phyloP scores from a whole-genome alignment of 1,284 basidiomycete genomes.

The Trichosporon sp. region DNA sequence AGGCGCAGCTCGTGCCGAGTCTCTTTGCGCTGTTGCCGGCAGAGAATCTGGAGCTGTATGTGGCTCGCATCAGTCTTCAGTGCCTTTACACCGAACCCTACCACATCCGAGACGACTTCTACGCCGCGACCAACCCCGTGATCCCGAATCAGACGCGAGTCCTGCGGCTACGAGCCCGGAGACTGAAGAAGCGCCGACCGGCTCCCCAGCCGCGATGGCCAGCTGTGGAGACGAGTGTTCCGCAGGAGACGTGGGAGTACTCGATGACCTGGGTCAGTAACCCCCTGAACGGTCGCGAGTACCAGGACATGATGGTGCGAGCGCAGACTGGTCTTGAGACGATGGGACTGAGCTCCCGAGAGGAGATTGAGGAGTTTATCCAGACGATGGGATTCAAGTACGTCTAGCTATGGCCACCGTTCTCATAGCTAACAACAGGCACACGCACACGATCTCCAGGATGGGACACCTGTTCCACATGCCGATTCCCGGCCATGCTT shows the following conservation, averaged over 20 bases:
- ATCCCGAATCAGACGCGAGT: constrained; percentile 40
- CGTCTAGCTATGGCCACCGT: constrained; percentile 26
- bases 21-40: constrained; percentile 46
- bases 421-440: constrained; percentile 31
- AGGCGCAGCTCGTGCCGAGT: constrained; percentile 41
- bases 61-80: constrained; percentile 43
- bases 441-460: constrained; percentile 43
- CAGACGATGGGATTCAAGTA: constrained; percentile 46
- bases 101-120: constrained; percentile 42
- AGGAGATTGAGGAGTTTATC: constrained; percentile 47
- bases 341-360: constrained; percentile 29
- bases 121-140: constrained; percentile 40
- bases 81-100: constrained; percentile 40
- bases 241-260: constrained; percentile 31
- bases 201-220: constrained; percentile 17
- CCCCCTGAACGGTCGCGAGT: constrained; percentile 44
- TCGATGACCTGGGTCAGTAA: constrained; percentile 41
- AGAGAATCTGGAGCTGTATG: constrained; percentile 32
- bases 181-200: neutral
- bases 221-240: neutral
- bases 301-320: constrained; percentile 44
- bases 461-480: constrained; percentile 47
- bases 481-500: constrained; percentile 38
- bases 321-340: constrained; percentile 44
- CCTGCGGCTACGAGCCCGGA: constrained; percentile 32